Percentiles rank a stretch among this genome's conserved stretches.
Evolutionary conservation across 306 rosid species (phyloP).

Genomic region (Macrotyloma uniflorum): DNA sequence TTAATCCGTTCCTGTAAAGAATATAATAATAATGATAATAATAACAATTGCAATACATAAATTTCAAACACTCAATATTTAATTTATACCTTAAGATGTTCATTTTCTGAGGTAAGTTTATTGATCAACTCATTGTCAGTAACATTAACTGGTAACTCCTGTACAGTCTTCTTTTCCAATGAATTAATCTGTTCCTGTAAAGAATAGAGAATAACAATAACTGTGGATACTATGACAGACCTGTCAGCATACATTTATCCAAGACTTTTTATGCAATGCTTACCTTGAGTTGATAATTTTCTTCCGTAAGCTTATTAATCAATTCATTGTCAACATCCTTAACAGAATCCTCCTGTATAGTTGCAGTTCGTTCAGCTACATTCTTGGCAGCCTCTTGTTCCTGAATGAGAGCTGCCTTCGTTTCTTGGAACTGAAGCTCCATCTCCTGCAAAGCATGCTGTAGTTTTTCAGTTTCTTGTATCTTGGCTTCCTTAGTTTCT

Average conservation of each 20-base stretch:
- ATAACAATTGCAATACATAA: background rate
- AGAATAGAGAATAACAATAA: background rate
- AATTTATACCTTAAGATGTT: slow-evolving; percentile 59
- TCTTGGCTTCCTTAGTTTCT: slow-evolving; percentile 51
- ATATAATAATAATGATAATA: background rate
- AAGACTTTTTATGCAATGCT: slow-evolving; percentile 1
- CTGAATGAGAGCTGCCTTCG: slow-evolving; percentile 53
- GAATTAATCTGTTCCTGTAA: slow-evolving; percentile 39
- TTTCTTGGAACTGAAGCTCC: slow-evolving; percentile 36
- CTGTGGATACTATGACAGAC: background rate
- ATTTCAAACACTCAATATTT: background rate
- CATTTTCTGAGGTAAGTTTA: slow-evolving; percentile 67
- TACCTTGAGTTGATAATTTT: slow-evolving; percentile 44
- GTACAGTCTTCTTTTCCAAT: slow-evolving; percentile 33
- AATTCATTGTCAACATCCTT: slow-evolving; percentile 29
- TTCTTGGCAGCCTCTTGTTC: slow-evolving; percentile 59
- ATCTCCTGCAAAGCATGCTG: no score
- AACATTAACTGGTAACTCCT: slow-evolving; percentile 48
- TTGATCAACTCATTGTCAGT: slow-evolving; percentile 56
- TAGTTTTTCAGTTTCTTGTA: no score
- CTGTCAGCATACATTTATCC: background rate
- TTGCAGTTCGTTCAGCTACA: slow-evolving; percentile 46
- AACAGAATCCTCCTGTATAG: slow-evolving; percentile 48
- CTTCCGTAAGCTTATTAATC: slow-evolving; percentile 26
- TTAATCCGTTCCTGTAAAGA: slow-evolving; percentile 33